These are phyloP conservation scores for Diaporthe capsici DNA, from an alignment of 2,329 filamentous ascomycete genomes.

Conservation along the genomic window DNA sequence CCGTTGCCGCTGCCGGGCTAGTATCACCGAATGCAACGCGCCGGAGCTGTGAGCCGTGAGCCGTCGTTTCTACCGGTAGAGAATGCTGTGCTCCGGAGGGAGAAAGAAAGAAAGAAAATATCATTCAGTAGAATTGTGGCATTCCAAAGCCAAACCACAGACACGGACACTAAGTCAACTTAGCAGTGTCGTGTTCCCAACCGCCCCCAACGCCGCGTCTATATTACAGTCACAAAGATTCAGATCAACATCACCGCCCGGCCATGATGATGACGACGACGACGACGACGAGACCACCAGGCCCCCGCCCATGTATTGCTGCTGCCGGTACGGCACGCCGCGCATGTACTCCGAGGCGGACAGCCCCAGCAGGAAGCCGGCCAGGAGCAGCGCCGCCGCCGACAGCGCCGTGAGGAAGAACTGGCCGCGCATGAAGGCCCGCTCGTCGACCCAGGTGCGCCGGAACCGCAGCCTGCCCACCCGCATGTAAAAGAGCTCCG, in stretches of 20 bases:
- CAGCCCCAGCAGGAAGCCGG: slow-evolving; percentile 30
- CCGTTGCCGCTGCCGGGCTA: neutral
- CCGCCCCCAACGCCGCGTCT: neutral
- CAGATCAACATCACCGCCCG: neutral
- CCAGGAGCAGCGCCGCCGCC: slow-evolving; percentile 21
- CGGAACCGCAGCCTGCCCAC: slow-evolving; percentile 50
- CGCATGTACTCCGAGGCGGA: slow-evolving; percentile 28
- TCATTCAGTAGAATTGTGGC: neutral
- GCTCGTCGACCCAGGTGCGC: slow-evolving; percentile 51
- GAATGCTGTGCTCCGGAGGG: neutral
- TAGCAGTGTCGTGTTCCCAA: slow-evolving; percentile 32
- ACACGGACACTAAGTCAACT: neutral
- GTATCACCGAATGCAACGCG: neutral
- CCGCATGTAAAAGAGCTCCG: slow-evolving; percentile 53
- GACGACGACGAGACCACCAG: slow-evolving; percentile 9
- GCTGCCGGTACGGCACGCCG: neutral
- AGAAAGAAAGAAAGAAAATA: neutral
- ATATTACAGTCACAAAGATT: slow-evolving; percentile 4
- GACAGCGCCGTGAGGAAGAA: slow-evolving; percentile 36
- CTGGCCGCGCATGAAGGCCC: slow-evolving; percentile 40
- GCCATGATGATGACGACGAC: neutral
- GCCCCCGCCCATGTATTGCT: neutral
- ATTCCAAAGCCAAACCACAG: neutral
- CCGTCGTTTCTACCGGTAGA: neutral
- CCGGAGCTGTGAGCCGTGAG: too few relatives aligned